Base-by-base conservation (phyloP, 805 yeast species). In the Spathaspora hagerdaliae region DNA sequence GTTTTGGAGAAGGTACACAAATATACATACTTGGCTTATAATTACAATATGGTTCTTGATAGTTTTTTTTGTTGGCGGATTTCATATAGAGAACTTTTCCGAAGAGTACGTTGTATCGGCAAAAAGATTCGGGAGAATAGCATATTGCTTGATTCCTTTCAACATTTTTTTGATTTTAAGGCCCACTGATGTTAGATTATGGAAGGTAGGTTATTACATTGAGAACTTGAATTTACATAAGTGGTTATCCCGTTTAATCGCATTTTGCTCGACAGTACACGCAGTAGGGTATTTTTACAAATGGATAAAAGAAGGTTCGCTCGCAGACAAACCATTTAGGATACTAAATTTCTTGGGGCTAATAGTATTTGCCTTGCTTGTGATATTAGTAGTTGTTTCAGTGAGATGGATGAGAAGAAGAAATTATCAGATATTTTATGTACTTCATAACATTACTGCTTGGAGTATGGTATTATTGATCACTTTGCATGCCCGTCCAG, bases 401-500 rank as follows among this genome's bases (percentile, higher is more conserved):
- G 50, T 82, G 48, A 67, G 64, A 38, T 73, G 70, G 3, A 46
- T 83, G 12, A 69, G 94, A 56, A 58, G 76, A 42, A 57, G 60
- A 24, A 58, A 64, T 44, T 87, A 86, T 59, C 63, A 63, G 14
- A 48, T 64, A 0, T 86, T 87, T 55, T 85, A 82, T 57, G 40
- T 78, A 2, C 50, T 73, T 14, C 95, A 86, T 59, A 75, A 80
- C 43, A 32, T 78, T 4, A 67, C 79, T 2, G 71, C 79, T 7
- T 65, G 78, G 63, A 29, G 64, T 1, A 69, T 76, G 44, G 61
- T 82, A 5, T 51, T 70, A 1, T 51, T 79, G 24, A 70, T 79
- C 5, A 69, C 73, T 1, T 65, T 76, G 42, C 95, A 86, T 62
- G 87, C 94, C 1, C 74, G 92, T 49, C 92, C 92, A 0, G 82